Evolutionary conservation across 257 asterid genomes (phyloP).

Genomic region (Gentiana straminea): DNA sequence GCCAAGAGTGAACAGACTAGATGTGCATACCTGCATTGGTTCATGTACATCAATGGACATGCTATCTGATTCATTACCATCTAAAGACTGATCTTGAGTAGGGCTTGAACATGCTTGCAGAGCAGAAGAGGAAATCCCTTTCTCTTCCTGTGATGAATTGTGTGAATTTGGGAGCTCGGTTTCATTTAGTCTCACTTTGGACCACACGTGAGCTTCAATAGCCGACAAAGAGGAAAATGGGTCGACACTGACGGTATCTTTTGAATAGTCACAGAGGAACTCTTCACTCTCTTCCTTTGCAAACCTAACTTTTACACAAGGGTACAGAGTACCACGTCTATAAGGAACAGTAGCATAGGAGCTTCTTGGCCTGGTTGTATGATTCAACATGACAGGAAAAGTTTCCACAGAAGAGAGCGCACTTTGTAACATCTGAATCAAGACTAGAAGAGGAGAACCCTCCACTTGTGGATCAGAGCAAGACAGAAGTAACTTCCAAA

Average conservation of each 20-base stretch:
- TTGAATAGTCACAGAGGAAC: slow-evolving; percentile 36
- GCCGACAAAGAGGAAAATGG: slow-evolving; percentile 67
- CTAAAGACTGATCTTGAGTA: slow-evolving; percentile 27
- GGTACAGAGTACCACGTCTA: slow-evolving; percentile 59
- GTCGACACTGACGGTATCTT: slow-evolving; percentile 61
- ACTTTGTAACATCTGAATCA: slow-evolving; percentile 50
- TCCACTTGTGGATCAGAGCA: slow-evolving; percentile 22
- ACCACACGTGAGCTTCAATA: slow-evolving; percentile 60
- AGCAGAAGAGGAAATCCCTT: slow-evolving; percentile 23
- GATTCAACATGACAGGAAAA: slow-evolving; percentile 62
- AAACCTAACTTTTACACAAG: slow-evolving; percentile 72
- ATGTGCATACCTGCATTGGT: slow-evolving; percentile 27
- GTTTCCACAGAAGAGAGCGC: slow-evolving; percentile 78
- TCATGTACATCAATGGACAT: slow-evolving; percentile 23
- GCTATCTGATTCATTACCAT: slow-evolving; percentile 22
- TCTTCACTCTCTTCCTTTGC: slow-evolving; percentile 51
- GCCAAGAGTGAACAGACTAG: background rate
- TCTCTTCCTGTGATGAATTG: slow-evolving; percentile 25
- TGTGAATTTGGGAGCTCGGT: slow-evolving; percentile 19
- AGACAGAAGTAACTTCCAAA: slow-evolving; percentile 55
- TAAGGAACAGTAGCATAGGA: slow-evolving; percentile 70
- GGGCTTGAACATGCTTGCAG: slow-evolving; percentile 32
- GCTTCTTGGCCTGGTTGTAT: slow-evolving; percentile 36
- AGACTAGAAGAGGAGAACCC: slow-evolving; percentile 34
- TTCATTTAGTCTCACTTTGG: slow-evolving; percentile 36